Evolutionary conservation across 1,284 basidiomycete genomes (phyloP).

Genomic region (Microbotryum saponariae): DNA sequence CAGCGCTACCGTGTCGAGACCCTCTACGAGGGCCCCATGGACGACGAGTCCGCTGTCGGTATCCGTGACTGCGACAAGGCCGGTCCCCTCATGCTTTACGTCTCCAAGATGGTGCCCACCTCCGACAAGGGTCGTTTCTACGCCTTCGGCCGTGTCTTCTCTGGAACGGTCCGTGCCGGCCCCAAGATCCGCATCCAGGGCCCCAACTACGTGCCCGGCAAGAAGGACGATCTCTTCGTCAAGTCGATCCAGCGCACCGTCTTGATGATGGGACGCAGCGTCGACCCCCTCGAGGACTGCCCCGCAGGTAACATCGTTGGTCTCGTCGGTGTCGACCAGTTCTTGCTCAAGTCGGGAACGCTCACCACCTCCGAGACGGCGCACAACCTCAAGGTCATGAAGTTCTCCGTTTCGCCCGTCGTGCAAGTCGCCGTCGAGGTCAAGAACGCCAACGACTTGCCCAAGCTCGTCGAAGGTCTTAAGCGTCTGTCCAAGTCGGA

Average conservation of each 20-base stretch:
- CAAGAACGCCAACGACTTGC: constrained; percentile 98
- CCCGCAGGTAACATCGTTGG: constrained; percentile 98
- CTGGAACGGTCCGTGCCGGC: constrained; percentile 89
- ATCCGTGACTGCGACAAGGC: constrained; percentile 98
- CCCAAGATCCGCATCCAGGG: constrained; percentile 99
- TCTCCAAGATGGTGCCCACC: constrained; percentile 99
- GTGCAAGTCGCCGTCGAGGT: constrained; percentile 99
- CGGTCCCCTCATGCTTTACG: constrained; percentile 93
- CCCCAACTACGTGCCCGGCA: constrained; percentile 96
- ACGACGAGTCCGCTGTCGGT: constrained; percentile 97
- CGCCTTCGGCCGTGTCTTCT: constrained; percentile 99
- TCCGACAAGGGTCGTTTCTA: constrained; percentile 99
- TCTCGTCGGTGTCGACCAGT: constrained; percentile 99
- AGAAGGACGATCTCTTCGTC: constrained; percentile 97
- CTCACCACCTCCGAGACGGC: constrained; percentile 96
- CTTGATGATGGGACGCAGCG: constrained; percentile 99
- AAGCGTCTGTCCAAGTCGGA: constrained; percentile 99
- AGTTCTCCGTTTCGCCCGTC: constrained; percentile 99
- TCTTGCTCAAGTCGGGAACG: constrained; percentile 98
- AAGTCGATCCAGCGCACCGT: constrained; percentile 99
- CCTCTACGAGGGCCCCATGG: constrained; percentile 99
- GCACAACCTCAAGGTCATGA: constrained; percentile 99
- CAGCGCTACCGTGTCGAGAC: constrained; percentile 99
- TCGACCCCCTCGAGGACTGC: constrained; percentile 98
- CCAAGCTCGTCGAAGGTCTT: constrained; percentile 99